Conservation (phyloP, 2,329 filamentous ascomycete species). For the Lasiodiplodia hormozganensis region DNA sequence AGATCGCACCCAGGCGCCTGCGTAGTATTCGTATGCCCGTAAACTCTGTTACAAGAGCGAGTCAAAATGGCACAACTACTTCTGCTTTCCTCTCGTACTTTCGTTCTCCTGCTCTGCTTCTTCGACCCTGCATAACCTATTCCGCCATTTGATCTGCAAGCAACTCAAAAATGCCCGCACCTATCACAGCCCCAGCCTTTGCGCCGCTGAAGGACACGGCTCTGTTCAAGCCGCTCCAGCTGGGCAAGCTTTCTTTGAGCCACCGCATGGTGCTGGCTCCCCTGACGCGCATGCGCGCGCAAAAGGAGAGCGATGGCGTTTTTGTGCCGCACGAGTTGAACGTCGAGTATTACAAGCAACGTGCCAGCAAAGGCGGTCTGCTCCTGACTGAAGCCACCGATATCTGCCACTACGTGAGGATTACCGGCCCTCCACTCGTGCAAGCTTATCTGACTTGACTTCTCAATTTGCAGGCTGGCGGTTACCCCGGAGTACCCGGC, state of each 20-base stretch:
- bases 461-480: constrained; percentile 35
- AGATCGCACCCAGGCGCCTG: neutral
- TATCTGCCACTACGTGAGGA: constrained; percentile 42
- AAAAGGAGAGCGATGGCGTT: constrained; percentile 39
- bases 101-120: neutral
- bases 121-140: neutral
- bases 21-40: neutral
- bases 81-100: neutral
- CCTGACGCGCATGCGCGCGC: constrained; percentile 30
- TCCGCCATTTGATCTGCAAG: neutral
- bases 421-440: neutral
- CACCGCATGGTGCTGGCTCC: constrained; percentile 30
- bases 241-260: constrained; percentile 33
- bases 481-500: constrained; percentile 41
- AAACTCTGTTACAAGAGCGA: constrained; percentile 4
- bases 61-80: constrained; percentile 6
- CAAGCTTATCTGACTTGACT: neutral
- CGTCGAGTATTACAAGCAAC: constrained; percentile 43
- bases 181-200: constrained; percentile 40
- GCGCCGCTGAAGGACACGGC: constrained; percentile 42
- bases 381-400: constrained; percentile 46
- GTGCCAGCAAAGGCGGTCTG: constrained; percentile 43
- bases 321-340: constrained; percentile 41
- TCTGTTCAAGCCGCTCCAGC: constrained; percentile 42
- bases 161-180: constrained; percentile 38